Conservation (phyloP, 176 grass and related monocot species). For the Oryza glaberrima region DNA sequence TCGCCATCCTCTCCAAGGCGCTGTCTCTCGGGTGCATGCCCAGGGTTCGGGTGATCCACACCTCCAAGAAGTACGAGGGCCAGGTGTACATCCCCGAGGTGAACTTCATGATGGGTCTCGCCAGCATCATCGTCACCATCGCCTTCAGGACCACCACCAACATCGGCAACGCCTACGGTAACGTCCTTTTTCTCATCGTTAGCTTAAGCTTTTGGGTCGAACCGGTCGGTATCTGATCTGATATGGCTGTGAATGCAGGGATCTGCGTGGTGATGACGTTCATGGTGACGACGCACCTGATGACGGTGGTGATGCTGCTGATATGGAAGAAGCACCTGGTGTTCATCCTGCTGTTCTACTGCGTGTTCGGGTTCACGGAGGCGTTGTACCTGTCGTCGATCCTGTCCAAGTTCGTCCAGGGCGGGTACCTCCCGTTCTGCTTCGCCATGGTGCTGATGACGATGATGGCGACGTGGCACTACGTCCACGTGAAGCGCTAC, state of each 20-base stretch:
- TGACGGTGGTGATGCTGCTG: slow-evolving; percentile 75
- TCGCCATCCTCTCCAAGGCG: slow-evolving; percentile 79
- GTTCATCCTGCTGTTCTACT: slow-evolving; percentile 56
- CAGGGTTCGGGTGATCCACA: slow-evolving; percentile 74
- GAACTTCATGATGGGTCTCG: slow-evolving; percentile 76
- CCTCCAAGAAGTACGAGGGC: slow-evolving; percentile 68
- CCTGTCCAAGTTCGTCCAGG: slow-evolving; percentile 67
- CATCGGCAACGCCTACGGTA: slow-evolving; percentile 81
- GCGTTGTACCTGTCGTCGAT: slow-evolving; percentile 69
- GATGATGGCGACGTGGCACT: slow-evolving; percentile 67
- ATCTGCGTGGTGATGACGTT: slow-evolving; percentile 61
- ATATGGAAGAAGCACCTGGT: slow-evolving; percentile 66
- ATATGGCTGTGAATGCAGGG: too few species aligned
- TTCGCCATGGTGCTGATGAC: slow-evolving; percentile 55
- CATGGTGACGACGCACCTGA: slow-evolving; percentile 68
- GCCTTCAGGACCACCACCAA: slow-evolving; percentile 63
- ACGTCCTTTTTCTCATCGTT: neutral
- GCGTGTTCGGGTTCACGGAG: slow-evolving; percentile 49
- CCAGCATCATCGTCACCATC: slow-evolving; percentile 62
- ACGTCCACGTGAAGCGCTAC: slow-evolving; percentile 56
- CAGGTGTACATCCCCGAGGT: slow-evolving; percentile 91
- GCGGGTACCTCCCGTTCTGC: slow-evolving; percentile 68
- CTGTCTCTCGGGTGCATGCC: slow-evolving; percentile 78
- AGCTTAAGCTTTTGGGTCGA: neutral
- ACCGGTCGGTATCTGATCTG: too few species aligned